Evolutionary conservation across 495 filamentous ascomycete species (phyloP), one percentile per base, ranked within the genome.

Genomic region (Aspergillus asperescens): DNA sequence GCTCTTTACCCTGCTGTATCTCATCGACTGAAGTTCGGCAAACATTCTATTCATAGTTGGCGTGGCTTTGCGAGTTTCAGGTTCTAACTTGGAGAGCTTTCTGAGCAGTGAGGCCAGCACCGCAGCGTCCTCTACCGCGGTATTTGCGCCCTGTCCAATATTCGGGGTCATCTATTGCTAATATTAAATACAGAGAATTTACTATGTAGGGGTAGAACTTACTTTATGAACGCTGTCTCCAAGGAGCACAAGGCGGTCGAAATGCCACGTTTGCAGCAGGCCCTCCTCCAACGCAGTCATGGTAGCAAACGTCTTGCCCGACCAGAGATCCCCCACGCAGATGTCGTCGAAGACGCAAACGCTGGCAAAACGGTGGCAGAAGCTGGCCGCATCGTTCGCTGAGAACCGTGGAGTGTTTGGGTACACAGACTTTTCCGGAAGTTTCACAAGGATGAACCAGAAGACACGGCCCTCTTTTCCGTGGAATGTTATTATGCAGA

Each of bases 171-270:
- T 41, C 38, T 41, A 24, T 23, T n/a, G 22, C 8, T 24, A 13
- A 24, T 23, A 24, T 23, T n/a, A 22, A 35, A 10, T 35, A 35
- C 10, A 35, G 32, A 16, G 32, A 4, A 9, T 28, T 18, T 5
- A 4, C 18, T 1, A 24, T 23, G n/a, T 12, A 23, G 18, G 20
- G 3, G 38, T 13, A 18, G 9, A 24, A 24, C 38, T 31, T n/a
- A 52, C 50, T 38, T 60, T 60, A 44, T 54, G 54, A 1, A 57
- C 28, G 10, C 48, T 54, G 20, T 60, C 58, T 8, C 58, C 58
- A 20, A 60, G 22, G 1, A 49, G 34, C 3, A 56, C 58, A 19
- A 60, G 34, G 5, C 58, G 48, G 13, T 43, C 34, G 4, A 24
- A 57, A 25, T 32, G 27, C 54, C 54, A 60, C 9, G 18, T 56